Evolutionary conservation across 495 filamentous ascomycete genomes (phyloP).

Genomic region (Cercophora newfieldiana): DNA sequence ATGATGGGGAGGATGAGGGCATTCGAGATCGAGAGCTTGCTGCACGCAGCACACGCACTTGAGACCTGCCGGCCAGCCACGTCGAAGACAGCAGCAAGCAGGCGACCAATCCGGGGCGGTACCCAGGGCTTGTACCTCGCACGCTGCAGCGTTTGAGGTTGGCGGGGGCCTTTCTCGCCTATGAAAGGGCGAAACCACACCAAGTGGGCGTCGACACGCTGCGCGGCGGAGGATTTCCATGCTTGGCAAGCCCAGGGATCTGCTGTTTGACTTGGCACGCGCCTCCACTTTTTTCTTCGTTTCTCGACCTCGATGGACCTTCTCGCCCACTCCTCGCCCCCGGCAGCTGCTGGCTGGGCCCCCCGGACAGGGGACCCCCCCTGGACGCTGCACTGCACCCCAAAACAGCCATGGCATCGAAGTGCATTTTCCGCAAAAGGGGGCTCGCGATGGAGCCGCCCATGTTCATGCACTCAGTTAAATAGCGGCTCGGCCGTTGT

Average conservation of each 20-base stretch:
- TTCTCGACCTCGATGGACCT: conserved; percentile 5
- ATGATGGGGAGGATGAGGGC: neutral
- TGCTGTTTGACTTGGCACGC: conserved; percentile 37
- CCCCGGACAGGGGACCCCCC: conserved; percentile 10
- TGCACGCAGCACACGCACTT: neutral
- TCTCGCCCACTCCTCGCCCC: neutral
- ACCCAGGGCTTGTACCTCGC: conserved; percentile 19
- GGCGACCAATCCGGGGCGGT: conserved; percentile 16
- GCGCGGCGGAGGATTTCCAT: conserved; percentile 23
- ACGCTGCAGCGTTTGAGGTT: conserved; percentile 30
- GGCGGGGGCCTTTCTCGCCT: conserved; percentile 26
- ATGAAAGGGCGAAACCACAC: conserved; percentile 28
- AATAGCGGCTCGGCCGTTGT: conserved; percentile 26
- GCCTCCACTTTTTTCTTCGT: conserved; percentile 24
- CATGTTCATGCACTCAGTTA: conserved; percentile 27
- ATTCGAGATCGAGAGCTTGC: neutral
- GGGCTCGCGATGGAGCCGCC: conserved; percentile 20
- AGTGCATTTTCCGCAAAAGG: conserved; percentile 24
- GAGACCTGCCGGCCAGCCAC: neutral
- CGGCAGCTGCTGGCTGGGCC: conserved; percentile 13
- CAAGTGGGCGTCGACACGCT: conserved; percentile 20
- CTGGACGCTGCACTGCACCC: conserved; percentile 21
- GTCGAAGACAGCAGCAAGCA: neutral
- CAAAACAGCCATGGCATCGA: conserved; percentile 24
- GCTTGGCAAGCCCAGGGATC: conserved; percentile 28